These are phyloP conservation scores for Pezicula rhizophila DNA, from an alignment of 2,329 filamentous ascomycete species.

Conservation along the genomic window DNA sequence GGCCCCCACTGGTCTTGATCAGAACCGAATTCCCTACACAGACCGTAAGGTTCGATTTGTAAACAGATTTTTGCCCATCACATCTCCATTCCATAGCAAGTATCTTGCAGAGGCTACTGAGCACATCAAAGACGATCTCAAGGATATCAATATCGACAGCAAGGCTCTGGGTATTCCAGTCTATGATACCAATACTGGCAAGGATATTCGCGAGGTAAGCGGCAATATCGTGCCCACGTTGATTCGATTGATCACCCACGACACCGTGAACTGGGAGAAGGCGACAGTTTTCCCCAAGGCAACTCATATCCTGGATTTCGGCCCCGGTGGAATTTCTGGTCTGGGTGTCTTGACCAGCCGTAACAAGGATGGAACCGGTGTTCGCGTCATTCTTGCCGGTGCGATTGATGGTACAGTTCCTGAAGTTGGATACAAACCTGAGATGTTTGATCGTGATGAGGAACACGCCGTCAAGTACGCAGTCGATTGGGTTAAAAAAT, in stretches of 20 bases:
- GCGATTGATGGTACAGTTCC: slow-evolving; percentile 83
- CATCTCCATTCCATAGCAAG: slow-evolving; percentile 95
- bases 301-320: slow-evolving; percentile 94
- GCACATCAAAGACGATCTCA: slow-evolving; percentile 81
- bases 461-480: slow-evolving; percentile 93
- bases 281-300: slow-evolving; percentile 86
- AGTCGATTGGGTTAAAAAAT: slow-evolving; percentile 95
- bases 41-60: slow-evolving; percentile 95
- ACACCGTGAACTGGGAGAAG: slow-evolving; percentile 93
- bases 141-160: slow-evolving; percentile 70
- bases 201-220: slow-evolving; percentile 67
- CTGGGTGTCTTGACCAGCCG: slow-evolving; percentile 94
- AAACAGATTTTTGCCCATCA: slow-evolving; percentile 95
- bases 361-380: slow-evolving; percentile 97
- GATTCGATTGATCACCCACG: slow-evolving; percentile 87
- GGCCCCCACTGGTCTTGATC: slow-evolving; percentile 93
- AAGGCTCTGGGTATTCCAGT: slow-evolving; percentile 75
- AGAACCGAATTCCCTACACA: slow-evolving; percentile 88
- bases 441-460: slow-evolving; percentile 93
- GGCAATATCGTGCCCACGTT: slow-evolving; percentile 81
- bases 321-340: slow-evolving; percentile 92
- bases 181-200: slow-evolving; percentile 82
- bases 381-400: slow-evolving; percentile 91
- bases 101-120: slow-evolving; percentile 79
- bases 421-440: slow-evolving; percentile 95